phyloP scores from a whole-genome alignment of 169 alveolate species.

The Plasmodium gallinaceum region DNA sequence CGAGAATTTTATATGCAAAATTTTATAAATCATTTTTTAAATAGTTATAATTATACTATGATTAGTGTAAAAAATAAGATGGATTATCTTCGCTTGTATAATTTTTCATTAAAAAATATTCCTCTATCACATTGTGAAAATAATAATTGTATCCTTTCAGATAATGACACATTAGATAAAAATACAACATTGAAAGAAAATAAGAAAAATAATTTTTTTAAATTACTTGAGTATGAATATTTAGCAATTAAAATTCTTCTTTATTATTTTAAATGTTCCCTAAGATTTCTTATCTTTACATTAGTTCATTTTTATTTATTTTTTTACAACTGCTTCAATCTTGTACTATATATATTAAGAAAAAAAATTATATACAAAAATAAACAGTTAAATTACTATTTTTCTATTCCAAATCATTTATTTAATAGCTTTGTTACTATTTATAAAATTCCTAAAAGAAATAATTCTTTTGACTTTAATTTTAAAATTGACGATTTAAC shows the following conservation, averaged over 20 bases:
- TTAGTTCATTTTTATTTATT: conserved; percentile 22
- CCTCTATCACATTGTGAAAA: conserved; percentile 31
- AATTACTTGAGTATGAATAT: conserved; percentile 22
- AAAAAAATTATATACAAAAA: background rate
- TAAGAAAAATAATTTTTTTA: conserved; percentile 1
- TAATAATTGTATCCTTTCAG: background rate
- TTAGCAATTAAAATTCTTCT: conserved; percentile 8
- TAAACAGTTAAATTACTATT: background rate
- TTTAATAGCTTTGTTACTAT: conserved; percentile 61
- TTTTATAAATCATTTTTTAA: conserved; percentile 9
- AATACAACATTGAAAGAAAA: background rate
- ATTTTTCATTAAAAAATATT: background rate
- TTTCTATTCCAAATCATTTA: conserved; percentile 22
- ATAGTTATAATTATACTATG: conserved; percentile 8
- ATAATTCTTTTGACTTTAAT: conserved; percentile 10
- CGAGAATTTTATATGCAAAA: conserved; percentile 1
- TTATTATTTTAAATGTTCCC: conserved; percentile 14
- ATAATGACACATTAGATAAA: no score
- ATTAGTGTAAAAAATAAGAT: conserved; percentile 17
- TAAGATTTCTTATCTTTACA: conserved; percentile 17
- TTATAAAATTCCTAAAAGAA: conserved; percentile 30
- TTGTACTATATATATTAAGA: background rate
- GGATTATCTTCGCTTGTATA: background rate
- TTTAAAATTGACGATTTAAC: conserved; percentile 36
- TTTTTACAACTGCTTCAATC: background rate